Evolutionary conservation across 2,329 filamentous ascomycete genomes (phyloP), one percentile per base, ranked within the genome.

Genomic region (Xylaria sp.): DNA sequence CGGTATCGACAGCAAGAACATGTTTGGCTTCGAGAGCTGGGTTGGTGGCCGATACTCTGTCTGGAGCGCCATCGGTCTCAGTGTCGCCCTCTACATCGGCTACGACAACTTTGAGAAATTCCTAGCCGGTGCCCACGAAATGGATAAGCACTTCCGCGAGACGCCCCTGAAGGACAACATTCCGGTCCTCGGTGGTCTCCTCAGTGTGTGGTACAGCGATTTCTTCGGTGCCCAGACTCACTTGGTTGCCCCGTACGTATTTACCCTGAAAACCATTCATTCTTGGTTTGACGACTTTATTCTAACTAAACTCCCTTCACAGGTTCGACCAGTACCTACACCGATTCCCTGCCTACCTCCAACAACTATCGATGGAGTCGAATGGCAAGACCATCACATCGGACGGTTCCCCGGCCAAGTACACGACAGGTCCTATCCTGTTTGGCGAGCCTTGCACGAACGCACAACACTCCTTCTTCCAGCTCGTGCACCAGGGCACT

Each of bases 401-500:
- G n/a, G 93, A 96, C 78, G 91, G 89, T 66, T 91, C 94, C 44
- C 89, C 97, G 69, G 94, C 97, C 79, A 97, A 97, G 85, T 99
- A 99, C 86, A 98, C 94, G 67, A 99, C 96, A 44, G 95, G 96
- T 58, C 90, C 96, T 63, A 95, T 99, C 79, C 86, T 99, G 72
- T 99, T 99, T 80, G 96, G 96, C 79, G 96, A 99, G 87, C 96
- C 96, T 63, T 97, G 94, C 83, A 99, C 96, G 81, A 99, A 99
- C 81, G 96, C 96, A 53, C 96, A 99, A 86, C 96, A 99, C 89
- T 98, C 96, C 70, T 99, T 99, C 91, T 99, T 97, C 91, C 96
- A 99, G 88, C 91, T 99, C 57, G 90, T 99, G 68, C 96, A 99
- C 87, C 96, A 99, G 84, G 96, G 96, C 78, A 99, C 96, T 77